Percentiles rank a stretch among this genome's conserved stretches.
Conservation (phyloP, 2,329 filamentous ascomycete genomes). For the Pseudogymnoascus sp. region DNA sequence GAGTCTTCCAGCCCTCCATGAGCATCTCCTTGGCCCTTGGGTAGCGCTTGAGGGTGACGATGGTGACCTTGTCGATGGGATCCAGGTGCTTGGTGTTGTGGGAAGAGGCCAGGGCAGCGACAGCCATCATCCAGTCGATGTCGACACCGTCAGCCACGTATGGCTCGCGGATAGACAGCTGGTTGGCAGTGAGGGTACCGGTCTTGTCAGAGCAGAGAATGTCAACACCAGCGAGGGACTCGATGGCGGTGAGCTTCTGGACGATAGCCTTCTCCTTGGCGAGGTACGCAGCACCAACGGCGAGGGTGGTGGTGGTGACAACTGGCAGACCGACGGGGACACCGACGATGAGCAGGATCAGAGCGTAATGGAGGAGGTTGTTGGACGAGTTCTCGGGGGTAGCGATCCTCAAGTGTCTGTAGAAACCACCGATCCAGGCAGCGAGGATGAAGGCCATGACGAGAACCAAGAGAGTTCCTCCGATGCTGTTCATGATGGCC, state of each 20-base stretch:
- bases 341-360: slow-evolving; percentile 68
- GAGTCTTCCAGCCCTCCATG: slow-evolving; percentile 65
- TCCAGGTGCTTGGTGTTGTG: slow-evolving; percentile 74
- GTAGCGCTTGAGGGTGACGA: slow-evolving; percentile 67
- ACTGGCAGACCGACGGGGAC: slow-evolving; percentile 73
- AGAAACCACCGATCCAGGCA: slow-evolving; percentile 73
- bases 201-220: slow-evolving; percentile 79
- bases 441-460: slow-evolving; percentile 71
- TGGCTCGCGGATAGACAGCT: slow-evolving; percentile 68
- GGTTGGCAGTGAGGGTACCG: slow-evolving; percentile 67
- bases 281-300: slow-evolving; percentile 69
- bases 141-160: slow-evolving; percentile 70
- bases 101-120: slow-evolving; percentile 66
- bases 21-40: slow-evolving; percentile 71
- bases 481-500: slow-evolving; percentile 76
- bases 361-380: slow-evolving; percentile 60
- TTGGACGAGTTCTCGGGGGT: slow-evolving; percentile 48
- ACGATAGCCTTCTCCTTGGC: slow-evolving; percentile 73
- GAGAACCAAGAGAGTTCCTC: slow-evolving; percentile 63
- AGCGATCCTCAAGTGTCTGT: slow-evolving; percentile 58
- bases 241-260: slow-evolving; percentile 71
- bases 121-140: slow-evolving; percentile 80
- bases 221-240: slow-evolving; percentile 68
- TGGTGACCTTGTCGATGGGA: slow-evolving; percentile 72
- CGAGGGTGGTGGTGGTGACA: slow-evolving; percentile 69